Base-by-base conservation (phyloP, 106 monocot species). In the Chionographis japonica region DNA sequence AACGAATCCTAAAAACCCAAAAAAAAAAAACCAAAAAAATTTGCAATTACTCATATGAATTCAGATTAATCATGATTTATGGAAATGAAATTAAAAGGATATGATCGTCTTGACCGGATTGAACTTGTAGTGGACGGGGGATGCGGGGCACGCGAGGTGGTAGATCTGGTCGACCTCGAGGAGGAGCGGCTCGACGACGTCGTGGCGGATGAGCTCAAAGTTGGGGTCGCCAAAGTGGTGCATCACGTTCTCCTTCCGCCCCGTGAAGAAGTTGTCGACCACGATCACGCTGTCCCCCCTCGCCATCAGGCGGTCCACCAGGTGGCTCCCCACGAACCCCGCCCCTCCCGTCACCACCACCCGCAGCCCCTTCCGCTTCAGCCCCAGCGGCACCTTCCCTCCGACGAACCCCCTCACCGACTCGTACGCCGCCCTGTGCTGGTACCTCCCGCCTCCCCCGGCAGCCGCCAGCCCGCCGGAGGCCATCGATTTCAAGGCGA, bases 81-180 rank as follows among this genome's bases (percentile, higher is more conserved):
- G 2, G 3, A 50, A 50, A 51, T 19, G 27, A 19, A 3, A 36
- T 64, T 40, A 50, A 62, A 75, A 92, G 89, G 93, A 93, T 93
- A 93, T 93, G 84, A 94, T 94, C 2, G 90, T 90, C 82, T 94
- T 90, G 72, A 94, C 75, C 41, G 90, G 90, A 54, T 94, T 94
- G 84, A 77, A 90, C 80, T 94, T 94, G 84, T 94, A 94, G 67
- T 94, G 94, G 8, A 90, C 94, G 36, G 94, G 94, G 3, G 87
- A 87, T 4, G 94, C 94, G 6, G 94, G 94, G 84, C 94, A 94
- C 6, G 90, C 94, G 55, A 94, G 94, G 52, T 94, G 94, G 70
- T 90, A 90, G 89, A 94, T 94, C 89, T 84, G 93, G 60, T 94
- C 93, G 20, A 94, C 93, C 67, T 94, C 93, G 18, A 90, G 77